phyloP scores from a whole-genome alignment of 306 rosid species.

The Oemleria cerasiformis region DNA sequence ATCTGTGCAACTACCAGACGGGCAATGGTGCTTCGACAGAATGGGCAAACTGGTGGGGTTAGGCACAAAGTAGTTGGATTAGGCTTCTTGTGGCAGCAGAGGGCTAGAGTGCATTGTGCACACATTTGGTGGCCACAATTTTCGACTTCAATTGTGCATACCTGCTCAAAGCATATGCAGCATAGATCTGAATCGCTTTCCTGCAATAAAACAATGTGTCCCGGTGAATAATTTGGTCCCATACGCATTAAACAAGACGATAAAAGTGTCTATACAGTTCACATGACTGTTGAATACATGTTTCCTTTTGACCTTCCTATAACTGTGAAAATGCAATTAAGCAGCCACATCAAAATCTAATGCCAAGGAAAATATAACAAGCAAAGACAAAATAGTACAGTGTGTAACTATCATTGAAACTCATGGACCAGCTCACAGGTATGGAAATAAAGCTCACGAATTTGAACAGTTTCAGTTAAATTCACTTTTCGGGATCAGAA shows the following conservation, averaged over 20 bases:
- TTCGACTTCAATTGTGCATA: constrained; percentile 79
- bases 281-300: not conserved
- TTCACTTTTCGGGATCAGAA: not conserved
- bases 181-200: constrained; percentile 74
- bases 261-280: constrained; percentile 1
- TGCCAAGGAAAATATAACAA: not conserved
- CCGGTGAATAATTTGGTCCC: constrained; percentile 14
- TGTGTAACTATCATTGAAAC: not conserved
- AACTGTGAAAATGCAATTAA: not conserved
- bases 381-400: constrained; percentile 7
- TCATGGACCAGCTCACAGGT: not conserved
- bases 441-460: not conserved
- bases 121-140: constrained; percentile 96
- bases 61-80: constrained; percentile 63
- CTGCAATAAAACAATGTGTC: constrained; percentile 43
- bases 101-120: constrained; percentile 88
- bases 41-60: constrained; percentile 85
- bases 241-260: not conserved
- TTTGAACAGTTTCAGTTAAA: not conserved
- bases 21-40: constrained; percentile 79
- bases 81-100: constrained; percentile 91
- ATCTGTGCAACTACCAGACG: constrained; percentile 50
- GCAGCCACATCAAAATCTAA: not conserved
- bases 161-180: constrained; percentile 97
- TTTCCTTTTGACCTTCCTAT: not conserved